These are phyloP conservation scores for Fusarium sp. DNA, from an alignment of 2,329 filamentous ascomycete species.

Conservation along the genomic window DNA sequence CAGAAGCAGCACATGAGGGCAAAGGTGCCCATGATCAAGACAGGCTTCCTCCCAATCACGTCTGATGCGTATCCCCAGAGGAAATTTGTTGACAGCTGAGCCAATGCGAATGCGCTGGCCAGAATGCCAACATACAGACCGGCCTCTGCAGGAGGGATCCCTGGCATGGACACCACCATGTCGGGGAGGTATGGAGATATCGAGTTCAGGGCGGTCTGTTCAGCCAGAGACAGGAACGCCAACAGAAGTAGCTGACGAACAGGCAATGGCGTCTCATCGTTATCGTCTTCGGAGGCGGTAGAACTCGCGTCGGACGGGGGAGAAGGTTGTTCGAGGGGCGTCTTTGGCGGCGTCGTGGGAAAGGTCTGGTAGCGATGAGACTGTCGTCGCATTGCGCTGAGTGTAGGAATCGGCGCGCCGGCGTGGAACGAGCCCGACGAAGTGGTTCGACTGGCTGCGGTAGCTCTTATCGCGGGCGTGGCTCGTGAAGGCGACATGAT, in stretches of 20 bases:
- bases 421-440: slow-evolving; percentile 65
- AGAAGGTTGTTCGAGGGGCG: slow-evolving; percentile 65
- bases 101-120: slow-evolving; percentile 90
- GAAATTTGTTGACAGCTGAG: slow-evolving; percentile 93
- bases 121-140: slow-evolving; percentile 92
- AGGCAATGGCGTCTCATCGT: slow-evolving; percentile 80
- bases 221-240: slow-evolving; percentile 88
- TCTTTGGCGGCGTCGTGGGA: slow-evolving; percentile 78
- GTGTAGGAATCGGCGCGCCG: slow-evolving; percentile 61
- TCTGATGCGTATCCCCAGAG: slow-evolving; percentile 69
- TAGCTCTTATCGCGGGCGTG: slow-evolving; percentile 13
- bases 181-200: slow-evolving; percentile 95
- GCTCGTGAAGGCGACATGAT: slow-evolving; percentile 39
- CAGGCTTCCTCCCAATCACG: slow-evolving; percentile 78
- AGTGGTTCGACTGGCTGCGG: slow-evolving; percentile 34
- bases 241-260: slow-evolving; percentile 85
- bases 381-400: slow-evolving; percentile 53
- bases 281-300: slow-evolving; percentile 49
- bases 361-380: slow-evolving; percentile 83
- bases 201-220: slow-evolving; percentile 97
- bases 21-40: slow-evolving; percentile 83
- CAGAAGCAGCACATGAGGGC: slow-evolving; percentile 85
- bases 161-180: slow-evolving; percentile 89
- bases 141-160: slow-evolving; percentile 76
- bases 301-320: slow-evolving; percentile 43